Conservation (phyloP, 1,284 basidiomycete genomes). For the Testicularia cyperi region DNA sequence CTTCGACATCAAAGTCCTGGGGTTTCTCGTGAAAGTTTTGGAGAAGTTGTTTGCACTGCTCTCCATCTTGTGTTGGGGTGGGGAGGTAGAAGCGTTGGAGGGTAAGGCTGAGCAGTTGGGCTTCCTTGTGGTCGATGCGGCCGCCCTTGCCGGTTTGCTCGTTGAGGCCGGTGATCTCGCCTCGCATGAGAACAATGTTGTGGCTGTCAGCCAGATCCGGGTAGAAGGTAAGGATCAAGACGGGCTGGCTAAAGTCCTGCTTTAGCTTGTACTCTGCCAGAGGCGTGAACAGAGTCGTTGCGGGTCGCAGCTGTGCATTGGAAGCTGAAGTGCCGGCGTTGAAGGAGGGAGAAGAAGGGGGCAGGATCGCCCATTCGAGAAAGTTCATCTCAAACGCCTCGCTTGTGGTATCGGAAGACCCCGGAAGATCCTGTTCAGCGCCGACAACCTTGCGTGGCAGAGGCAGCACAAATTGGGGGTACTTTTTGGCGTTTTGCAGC, state of each 20-base stretch:
- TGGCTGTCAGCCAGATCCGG: conserved; percentile 82
- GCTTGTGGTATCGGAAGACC: conserved; percentile 6
- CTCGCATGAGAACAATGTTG: conserved; percentile 80
- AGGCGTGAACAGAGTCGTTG: conserved; percentile 77
- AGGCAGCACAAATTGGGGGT: conserved; percentile 57
- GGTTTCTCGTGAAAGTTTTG: conserved; percentile 47
- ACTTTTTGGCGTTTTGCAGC: conserved; percentile 37
- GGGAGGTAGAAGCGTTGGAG: conserved; percentile 57
- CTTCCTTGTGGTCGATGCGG: conserved; percentile 47
- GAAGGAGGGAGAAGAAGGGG: conserved; percentile 2
- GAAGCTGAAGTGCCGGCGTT: conserved; percentile 3
- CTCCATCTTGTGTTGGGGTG: conserved; percentile 1
- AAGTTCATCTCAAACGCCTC: conserved; percentile 57
- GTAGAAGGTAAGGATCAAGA: conserved; percentile 86
- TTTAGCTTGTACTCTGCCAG: conserved; percentile 90
- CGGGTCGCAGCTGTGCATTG: conserved; percentile 13
- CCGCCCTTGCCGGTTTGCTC: conserved; percentile 64
- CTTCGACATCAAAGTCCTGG: conserved; percentile 42
- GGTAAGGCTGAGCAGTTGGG: conserved; percentile 49
- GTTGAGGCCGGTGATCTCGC: conserved; percentile 75
- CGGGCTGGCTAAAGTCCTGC: conserved; percentile 83
- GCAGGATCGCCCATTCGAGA: conserved; percentile 53
- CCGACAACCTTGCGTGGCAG: conserved; percentile 44
- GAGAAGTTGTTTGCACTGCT: conserved; percentile 40
- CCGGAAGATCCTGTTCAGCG: conserved; percentile 4